Evolutionary conservation across 805 yeast species (phyloP).

Genomic region (fission yeast (Schizosaccharomyces pombe)): DNA sequence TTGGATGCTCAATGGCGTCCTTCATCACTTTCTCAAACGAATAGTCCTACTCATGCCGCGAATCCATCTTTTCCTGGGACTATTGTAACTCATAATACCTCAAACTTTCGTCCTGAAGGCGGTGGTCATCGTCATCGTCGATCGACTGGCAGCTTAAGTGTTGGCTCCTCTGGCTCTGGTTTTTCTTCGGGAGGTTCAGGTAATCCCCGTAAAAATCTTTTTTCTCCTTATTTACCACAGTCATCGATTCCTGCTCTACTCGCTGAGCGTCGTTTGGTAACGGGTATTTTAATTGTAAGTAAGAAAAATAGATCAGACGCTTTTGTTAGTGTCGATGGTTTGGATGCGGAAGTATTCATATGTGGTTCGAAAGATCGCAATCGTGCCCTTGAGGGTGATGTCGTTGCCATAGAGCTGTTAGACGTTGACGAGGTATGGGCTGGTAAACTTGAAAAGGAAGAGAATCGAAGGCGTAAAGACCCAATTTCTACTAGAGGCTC

Average conservation of each 20-base stretch:
- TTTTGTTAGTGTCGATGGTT: slow-evolving; percentile 82
- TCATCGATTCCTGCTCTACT: slow-evolving; percentile 73
- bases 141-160: not conserved
- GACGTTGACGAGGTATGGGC: slow-evolving; percentile 97
- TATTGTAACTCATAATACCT: not conserved
- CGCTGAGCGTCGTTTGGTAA: slow-evolving; percentile 71
- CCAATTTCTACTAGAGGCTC: slow-evolving; percentile 4
- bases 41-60: not conserved
- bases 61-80: not conserved
- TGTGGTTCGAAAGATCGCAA: slow-evolving; percentile 97
- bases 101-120: not conserved
- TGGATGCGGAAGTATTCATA: slow-evolving; percentile 90
- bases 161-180: not conserved
- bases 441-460: slow-evolving; percentile 87
- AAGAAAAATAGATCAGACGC: slow-evolving; percentile 94
- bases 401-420: slow-evolving; percentile 83
- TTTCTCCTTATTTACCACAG: slow-evolving; percentile 92
- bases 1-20: slow-evolving; percentile 1
- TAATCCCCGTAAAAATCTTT: slow-evolving; percentile 33
- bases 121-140: not conserved
- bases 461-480: slow-evolving; percentile 71
- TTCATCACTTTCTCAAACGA: not conserved
- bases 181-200: slow-evolving; percentile 15
- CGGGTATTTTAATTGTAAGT: slow-evolving; percentile 82
- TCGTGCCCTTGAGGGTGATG: slow-evolving; percentile 88